Evolutionary conservation across 495 filamentous ascomycete genomes (phyloP), one percentile per base, ranked within the genome.

Genomic region (Halenospora varia): DNA sequence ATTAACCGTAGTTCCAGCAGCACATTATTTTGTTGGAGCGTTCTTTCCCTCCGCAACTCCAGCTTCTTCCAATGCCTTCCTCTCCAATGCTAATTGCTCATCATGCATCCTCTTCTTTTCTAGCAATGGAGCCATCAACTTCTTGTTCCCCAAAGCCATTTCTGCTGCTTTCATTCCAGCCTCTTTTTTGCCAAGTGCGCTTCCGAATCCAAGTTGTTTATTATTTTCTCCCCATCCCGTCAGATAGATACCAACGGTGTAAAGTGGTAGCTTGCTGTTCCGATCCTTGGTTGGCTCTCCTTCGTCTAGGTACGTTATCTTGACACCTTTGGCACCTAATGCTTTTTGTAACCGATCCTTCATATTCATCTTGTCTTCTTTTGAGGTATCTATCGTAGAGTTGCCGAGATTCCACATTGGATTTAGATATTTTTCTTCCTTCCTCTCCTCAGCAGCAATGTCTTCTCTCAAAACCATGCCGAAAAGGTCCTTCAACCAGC

Each of bases 401-500:
- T n/a, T n/a, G n/a, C n/a, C 10, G 11, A 66, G 46, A 9, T 54
- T 55, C 60, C 60, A 66, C 9, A 62, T 54, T 1, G 63, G 50
- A 48, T 64, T 58, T 23, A 66, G 59, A 29, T 66, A 45, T 49
- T 47, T 52, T 50, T 44, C 49, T 64, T 42, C 56, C 56, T 50
- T 73, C 66, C 48, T 51, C 53, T 70, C 66, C 25, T 65, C 63
- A 25, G 61, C 48, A 20, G 66, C 57, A 25, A 83, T 76, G 25
- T 82, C 71, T 13, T 73, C 60, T 48, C 68, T 59, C 10, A 82
- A 35, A 17, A 66, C 66, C 29, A 63, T 69, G 15, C 75, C 74
- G 90, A 90, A 96, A 1, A 95, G 68, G 10, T 72, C 68, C 46
- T 78, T 81, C 48, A 96, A 67, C 89, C 90, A 96, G 22, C 76